These are phyloP conservation scores for Athelia psychrophila DNA, from an alignment of 1,284 basidiomycete species.

Conservation along the genomic window DNA sequence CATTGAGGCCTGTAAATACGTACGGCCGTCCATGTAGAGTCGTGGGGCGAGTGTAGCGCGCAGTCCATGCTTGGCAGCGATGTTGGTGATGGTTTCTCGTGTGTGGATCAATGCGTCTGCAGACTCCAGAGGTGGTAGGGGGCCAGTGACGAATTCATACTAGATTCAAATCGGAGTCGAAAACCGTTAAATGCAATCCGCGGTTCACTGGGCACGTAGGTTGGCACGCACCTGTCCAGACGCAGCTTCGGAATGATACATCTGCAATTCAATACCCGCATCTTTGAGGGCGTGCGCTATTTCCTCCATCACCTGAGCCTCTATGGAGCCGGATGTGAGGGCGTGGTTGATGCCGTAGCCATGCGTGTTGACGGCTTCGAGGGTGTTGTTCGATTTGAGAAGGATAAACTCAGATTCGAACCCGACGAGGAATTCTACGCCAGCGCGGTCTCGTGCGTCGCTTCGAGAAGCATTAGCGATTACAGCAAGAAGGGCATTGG, in stretches of 20 bases:
- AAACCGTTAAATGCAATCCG: too few relatives aligned
- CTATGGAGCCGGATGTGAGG: slow-evolving; percentile 39
- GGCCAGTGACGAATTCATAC: slow-evolving; percentile 69
- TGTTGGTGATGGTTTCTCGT: slow-evolving; percentile 63
- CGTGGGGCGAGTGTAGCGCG: slow-evolving; percentile 65
- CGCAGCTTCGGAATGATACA: slow-evolving; percentile 63
- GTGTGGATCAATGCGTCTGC: slow-evolving; percentile 67
- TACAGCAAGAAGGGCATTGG: neutral
- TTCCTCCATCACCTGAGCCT: slow-evolving; percentile 45
- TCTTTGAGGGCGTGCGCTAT: slow-evolving; percentile 44
- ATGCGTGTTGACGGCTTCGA: slow-evolving; percentile 43
- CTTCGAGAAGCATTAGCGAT: neutral
- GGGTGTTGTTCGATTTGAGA: slow-evolving; percentile 47
- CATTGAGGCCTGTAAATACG: slow-evolving; percentile 11
- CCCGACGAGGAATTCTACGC: slow-evolving; percentile 58
- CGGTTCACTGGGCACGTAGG: too few relatives aligned
- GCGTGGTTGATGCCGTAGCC: slow-evolving; percentile 50
- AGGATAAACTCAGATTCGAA: slow-evolving; percentile 71
- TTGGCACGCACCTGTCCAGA: slow-evolving; percentile 66
- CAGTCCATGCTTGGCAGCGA: slow-evolving; percentile 60
- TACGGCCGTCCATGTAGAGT: slow-evolving; percentile 42
- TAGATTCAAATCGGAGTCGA: too few relatives aligned
- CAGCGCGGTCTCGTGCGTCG: slow-evolving; percentile 17
- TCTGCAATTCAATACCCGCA: slow-evolving; percentile 49
- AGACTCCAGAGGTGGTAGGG: slow-evolving; percentile 59